These are phyloP conservation scores for Suhomyces canberraensis DNA, from an alignment of 805 yeast species.

Conservation along the genomic window DNA sequence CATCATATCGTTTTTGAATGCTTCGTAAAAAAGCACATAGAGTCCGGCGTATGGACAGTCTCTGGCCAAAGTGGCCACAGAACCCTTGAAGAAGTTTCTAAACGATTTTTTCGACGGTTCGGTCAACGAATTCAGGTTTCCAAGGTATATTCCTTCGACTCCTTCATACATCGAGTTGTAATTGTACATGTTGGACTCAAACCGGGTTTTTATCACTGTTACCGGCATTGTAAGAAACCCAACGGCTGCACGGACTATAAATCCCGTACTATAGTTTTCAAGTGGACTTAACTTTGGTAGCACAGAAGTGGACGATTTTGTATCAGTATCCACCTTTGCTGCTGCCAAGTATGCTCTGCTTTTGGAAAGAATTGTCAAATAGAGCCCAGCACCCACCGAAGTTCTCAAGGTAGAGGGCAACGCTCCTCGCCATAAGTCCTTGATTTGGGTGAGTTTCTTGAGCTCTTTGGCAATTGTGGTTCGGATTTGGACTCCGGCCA, in stretches of 20 bases:
- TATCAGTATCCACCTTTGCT: conserved; percentile 12
- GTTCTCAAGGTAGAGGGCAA: conserved; percentile 87
- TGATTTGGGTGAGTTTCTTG: conserved; percentile 35
- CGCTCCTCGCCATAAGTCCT: conserved; percentile 88
- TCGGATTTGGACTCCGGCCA: conserved; percentile 16
- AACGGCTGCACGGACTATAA: conserved; percentile 71
- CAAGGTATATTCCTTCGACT: conserved; percentile 47
- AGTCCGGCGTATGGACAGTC: conserved; percentile 98
- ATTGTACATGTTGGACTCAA: conserved; percentile 74
- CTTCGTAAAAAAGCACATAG: conserved; percentile 82
- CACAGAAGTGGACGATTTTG: conserved; percentile 29
- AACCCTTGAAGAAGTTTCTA: conserved; percentile 80
- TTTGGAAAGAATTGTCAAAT: conserved; percentile 67
- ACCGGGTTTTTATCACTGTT: conserved; percentile 84
- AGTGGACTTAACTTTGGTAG: conserved; percentile 70
- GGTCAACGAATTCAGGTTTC: conserved; percentile 8
- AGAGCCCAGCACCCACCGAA: conserved; percentile 85
- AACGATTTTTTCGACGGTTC: conserved; percentile 27
- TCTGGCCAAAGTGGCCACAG: conserved; percentile 78
- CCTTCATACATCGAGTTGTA: conserved; percentile 68
- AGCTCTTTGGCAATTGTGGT: conserved; percentile 41
- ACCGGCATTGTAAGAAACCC: conserved; percentile 94
- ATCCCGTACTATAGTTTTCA: conserved; percentile 76
- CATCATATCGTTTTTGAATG: conserved; percentile 53
- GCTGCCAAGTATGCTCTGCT: conserved; percentile 52